A percentile compares a stretch with the other conserved stretches of the same genome.
Evolutionary conservation across 2,329 filamentous ascomycete genomes (phyloP).

Genomic region (Didymella pomorum): DNA sequence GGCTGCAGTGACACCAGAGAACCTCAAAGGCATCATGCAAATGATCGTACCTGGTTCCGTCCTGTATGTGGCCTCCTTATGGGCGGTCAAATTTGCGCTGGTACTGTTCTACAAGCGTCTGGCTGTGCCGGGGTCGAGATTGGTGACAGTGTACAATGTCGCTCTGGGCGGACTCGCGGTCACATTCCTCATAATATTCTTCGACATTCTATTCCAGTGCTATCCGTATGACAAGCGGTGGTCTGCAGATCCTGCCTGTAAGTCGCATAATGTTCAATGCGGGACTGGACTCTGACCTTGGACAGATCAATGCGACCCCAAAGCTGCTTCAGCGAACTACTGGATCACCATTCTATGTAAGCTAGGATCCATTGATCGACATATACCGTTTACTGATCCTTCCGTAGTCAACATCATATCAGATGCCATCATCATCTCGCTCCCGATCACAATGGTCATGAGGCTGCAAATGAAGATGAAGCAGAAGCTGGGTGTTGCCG

Average conservation of each 20-base stretch:
- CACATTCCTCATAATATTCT: constrained; percentile 49
- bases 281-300: constrained; percentile 14
- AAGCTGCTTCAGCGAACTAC: constrained; percentile 30
- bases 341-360: constrained; percentile 36
- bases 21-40: constrained; percentile 36
- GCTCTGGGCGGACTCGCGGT: constrained; percentile 42
- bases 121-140: constrained; percentile 46
- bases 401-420: constrained; percentile 32
- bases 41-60: constrained; percentile 55
- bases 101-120: constrained; percentile 55
- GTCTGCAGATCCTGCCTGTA: constrained; percentile 31
- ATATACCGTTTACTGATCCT: not conserved
- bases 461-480: constrained; percentile 35
- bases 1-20: constrained; percentile 22
- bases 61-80: constrained; percentile 53
- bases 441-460: constrained; percentile 35
- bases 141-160: constrained; percentile 52
- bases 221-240: constrained; percentile 46
- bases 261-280: constrained; percentile 3
- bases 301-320: constrained; percentile 32
- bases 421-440: constrained; percentile 32
- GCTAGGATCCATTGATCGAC: not conserved
- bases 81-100: constrained; percentile 54
- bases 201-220: constrained; percentile 53
- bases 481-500: constrained; percentile 33